Evolutionary conservation across 352 stramenopile species (phyloP).

Genomic region (Phytophthora nicotianae): DNA sequence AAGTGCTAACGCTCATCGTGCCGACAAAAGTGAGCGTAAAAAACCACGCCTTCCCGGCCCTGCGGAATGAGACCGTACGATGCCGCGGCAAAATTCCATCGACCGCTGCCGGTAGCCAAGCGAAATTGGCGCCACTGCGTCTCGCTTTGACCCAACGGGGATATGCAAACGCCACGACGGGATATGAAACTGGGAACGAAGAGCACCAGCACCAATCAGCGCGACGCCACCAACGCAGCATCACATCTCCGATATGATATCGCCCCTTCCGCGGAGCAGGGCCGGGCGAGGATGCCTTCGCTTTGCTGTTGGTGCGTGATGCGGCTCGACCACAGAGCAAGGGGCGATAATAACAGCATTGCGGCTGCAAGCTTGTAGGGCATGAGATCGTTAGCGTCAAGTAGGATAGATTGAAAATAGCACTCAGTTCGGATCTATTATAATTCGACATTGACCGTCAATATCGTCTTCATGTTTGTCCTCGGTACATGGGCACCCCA

Average conservation of each 20-base stretch:
- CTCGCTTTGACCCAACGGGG: no score
- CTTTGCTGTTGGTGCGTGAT: not conserved
- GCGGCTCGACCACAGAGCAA: no score
- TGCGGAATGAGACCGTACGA: conserved; percentile 9
- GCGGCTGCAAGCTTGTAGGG: no score
- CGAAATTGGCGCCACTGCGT: conserved; percentile 2
- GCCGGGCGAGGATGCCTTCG: not conserved
- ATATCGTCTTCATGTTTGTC: conserved; percentile 1
- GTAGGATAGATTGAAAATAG: not conserved
- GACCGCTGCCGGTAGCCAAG: not conserved
- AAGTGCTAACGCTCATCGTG: no score
- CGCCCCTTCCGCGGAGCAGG: conserved; percentile 4
- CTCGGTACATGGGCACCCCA: conserved; percentile 6
- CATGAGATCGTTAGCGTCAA: not conserved
- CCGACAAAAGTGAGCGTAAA: conserved; percentile 5
- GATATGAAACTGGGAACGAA: conserved; percentile 2
- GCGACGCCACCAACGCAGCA: conserved; percentile 17
- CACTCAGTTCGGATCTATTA: not conserved
- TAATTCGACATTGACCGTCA: not conserved
- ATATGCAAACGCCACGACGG: conserved; percentile 25
- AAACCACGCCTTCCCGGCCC: conserved; percentile 5
- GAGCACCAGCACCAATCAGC: conserved; percentile 18
- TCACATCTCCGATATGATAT: conserved; percentile 9
- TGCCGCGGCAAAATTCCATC: not conserved
- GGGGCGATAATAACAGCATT: no score